These are phyloP conservation scores for Nyctanthes arbortristis DNA, from an alignment of 257 asterid species.

Conservation along the genomic window DNA sequence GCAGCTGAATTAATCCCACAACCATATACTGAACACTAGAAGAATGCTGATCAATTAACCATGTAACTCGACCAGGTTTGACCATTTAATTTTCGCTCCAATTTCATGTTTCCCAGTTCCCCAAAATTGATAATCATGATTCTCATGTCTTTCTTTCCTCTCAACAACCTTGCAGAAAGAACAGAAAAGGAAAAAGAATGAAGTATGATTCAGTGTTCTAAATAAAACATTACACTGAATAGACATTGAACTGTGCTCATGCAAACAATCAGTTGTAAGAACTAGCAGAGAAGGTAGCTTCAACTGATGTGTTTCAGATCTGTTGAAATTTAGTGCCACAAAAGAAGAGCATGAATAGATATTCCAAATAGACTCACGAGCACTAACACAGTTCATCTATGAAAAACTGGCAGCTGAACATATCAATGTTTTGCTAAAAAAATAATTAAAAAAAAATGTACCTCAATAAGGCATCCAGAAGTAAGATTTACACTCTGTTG, in stretches of 20 bases:
- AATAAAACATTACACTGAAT: not conserved
- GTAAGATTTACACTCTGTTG: slow-evolving; percentile 38
- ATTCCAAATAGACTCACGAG: not conserved
- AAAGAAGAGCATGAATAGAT: not conserved
- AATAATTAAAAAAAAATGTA: slow-evolving; percentile 24
- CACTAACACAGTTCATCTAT: not conserved
- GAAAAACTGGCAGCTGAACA: not conserved
- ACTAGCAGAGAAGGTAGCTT: not conserved
- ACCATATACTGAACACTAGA: no score
- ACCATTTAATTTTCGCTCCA: not conserved
- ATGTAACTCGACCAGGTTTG: not conserved
- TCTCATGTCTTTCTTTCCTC: not conserved
- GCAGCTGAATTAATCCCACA: not conserved
- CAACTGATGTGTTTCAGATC: not conserved
- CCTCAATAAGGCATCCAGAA: slow-evolving; percentile 71
- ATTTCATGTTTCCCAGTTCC: not conserved
- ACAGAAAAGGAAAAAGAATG: not conserved
- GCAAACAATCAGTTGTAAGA: not conserved
- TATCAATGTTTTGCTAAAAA: not conserved
- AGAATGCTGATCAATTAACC: not conserved
- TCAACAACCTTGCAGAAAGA: not conserved
- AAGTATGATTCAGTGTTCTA: not conserved
- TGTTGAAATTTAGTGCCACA: not conserved
- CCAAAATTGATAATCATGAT: not conserved
- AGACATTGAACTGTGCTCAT: not conserved